Conservation (phyloP, 2,329 filamentous ascomycete species). For the Colletotrichum karsti region DNA sequence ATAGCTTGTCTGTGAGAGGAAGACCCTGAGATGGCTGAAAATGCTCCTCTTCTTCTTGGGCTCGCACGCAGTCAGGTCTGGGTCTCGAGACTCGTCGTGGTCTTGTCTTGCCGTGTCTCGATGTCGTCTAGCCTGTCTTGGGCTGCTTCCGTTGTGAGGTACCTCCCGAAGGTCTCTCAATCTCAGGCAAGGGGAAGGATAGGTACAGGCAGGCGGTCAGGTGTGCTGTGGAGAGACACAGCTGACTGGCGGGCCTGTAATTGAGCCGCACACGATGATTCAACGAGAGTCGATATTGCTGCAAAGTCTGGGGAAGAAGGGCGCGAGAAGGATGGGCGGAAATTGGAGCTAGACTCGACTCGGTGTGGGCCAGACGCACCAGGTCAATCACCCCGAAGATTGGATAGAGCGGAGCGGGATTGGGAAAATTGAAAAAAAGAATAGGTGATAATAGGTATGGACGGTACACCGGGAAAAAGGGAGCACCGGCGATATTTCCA, state of each 20-base stretch:
- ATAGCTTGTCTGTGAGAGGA: constrained; percentile 1
- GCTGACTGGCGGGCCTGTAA: background rate
- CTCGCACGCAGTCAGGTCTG: background rate
- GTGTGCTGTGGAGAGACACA: background rate
- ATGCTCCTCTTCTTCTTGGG: background rate
- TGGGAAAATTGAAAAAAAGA: background rate
- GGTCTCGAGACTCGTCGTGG: background rate
- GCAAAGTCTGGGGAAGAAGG: constrained; percentile 25
- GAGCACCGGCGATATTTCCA: background rate
- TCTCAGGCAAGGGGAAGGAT: background rate
- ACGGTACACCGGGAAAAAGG: background rate
- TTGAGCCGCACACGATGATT: constrained; percentile 22
- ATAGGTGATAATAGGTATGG: background rate
- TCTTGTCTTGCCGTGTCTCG: background rate
- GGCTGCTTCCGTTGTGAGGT: background rate
- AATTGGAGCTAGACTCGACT: constrained; percentile 7
- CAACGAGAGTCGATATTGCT: background rate
- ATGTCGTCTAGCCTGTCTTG: constrained; percentile 18
- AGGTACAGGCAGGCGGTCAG: background rate
- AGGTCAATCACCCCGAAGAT: constrained; percentile 3
- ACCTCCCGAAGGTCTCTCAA: background rate
- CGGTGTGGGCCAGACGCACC: background rate
- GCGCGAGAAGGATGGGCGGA: background rate
- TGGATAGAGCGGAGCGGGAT: background rate
- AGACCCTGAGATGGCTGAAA: background rate